These are phyloP conservation scores for Termitomyces sp. DNA, from an alignment of 768 basidiomycete genomes.

Conservation along the genomic window DNA sequence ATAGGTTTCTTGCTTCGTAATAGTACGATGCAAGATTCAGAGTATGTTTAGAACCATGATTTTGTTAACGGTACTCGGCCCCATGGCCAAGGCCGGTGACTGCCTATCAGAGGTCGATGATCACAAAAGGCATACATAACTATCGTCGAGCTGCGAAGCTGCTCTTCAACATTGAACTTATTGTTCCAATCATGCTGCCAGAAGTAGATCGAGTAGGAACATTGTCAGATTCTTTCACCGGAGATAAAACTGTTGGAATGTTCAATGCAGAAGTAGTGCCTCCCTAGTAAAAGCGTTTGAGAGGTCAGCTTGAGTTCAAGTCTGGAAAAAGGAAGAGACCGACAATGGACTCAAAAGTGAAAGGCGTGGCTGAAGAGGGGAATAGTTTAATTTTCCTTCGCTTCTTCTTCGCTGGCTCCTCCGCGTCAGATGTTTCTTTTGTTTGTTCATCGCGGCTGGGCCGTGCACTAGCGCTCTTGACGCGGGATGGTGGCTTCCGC, in stretches of 20 bases:
- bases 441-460: constrained; percentile 3
- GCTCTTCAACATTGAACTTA: constrained; percentile 17
- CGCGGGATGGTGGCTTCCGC: constrained; percentile 12
- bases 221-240: constrained; percentile 50
- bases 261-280: constrained; percentile 34
- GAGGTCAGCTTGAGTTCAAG: not conserved
- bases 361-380: constrained; percentile 34
- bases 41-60: not conserved
- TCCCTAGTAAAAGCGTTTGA: constrained; percentile 20
- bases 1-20: not conserved
- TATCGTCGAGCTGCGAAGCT: constrained; percentile 13
- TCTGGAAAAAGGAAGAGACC: constrained; percentile 3
- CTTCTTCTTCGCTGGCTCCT: constrained; percentile 48
- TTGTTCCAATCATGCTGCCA: constrained; percentile 20
- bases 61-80: too few species aligned
- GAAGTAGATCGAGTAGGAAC: constrained; percentile 42
- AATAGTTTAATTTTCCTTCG: constrained; percentile 69
- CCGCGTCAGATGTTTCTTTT: constrained; percentile 2
- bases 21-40: not conserved
- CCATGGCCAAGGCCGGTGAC: not conserved
- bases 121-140: not conserved
- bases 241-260: constrained; percentile 64
- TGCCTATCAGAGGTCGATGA: not conserved
- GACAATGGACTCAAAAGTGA: constrained; percentile 37
- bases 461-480: constrained; percentile 10